Evolutionary conservation across 345 rosid genomes (phyloP).

Genomic region (Acer campestre): DNA sequence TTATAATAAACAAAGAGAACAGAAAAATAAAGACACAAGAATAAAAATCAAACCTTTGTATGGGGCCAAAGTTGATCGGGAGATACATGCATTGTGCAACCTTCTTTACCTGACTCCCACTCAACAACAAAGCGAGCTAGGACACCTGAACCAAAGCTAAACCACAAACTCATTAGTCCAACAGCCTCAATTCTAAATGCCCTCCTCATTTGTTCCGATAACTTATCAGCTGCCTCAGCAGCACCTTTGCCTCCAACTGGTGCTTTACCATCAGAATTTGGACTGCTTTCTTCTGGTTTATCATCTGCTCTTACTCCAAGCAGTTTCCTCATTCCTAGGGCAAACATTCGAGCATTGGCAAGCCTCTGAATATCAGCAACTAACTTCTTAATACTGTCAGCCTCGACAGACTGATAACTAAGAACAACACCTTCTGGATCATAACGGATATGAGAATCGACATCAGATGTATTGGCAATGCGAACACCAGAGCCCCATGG

Average conservation of each 20-base stretch:
- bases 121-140: constrained; percentile 98
- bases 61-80: constrained; percentile 99
- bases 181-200: constrained; percentile 95
- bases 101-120: constrained; percentile 97
- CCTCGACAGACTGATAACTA: constrained; percentile 90
- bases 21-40: neutral
- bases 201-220: constrained; percentile 78
- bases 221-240: constrained; percentile 71
- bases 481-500: constrained; percentile 97
- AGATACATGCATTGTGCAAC: constrained; percentile 99
- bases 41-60: constrained; percentile 64
- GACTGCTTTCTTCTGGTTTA: constrained; percentile 59
- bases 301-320: constrained; percentile 92
- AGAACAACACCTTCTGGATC: constrained; percentile 98
- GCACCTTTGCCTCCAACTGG: constrained; percentile 61
- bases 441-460: constrained; percentile 89
- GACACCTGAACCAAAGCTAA: constrained; percentile 87
- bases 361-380: constrained; percentile 94
- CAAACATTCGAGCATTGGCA: constrained; percentile 91
- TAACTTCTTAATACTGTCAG: constrained; percentile 85
- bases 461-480: constrained; percentile 89
- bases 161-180: constrained; percentile 95
- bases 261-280: constrained; percentile 51
- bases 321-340: constrained; percentile 90
- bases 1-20: neutral